Evolutionary conservation across 2,329 filamentous ascomycete genomes (phyloP).

Genomic region (Aspergillus oerlinghausenensis): DNA sequence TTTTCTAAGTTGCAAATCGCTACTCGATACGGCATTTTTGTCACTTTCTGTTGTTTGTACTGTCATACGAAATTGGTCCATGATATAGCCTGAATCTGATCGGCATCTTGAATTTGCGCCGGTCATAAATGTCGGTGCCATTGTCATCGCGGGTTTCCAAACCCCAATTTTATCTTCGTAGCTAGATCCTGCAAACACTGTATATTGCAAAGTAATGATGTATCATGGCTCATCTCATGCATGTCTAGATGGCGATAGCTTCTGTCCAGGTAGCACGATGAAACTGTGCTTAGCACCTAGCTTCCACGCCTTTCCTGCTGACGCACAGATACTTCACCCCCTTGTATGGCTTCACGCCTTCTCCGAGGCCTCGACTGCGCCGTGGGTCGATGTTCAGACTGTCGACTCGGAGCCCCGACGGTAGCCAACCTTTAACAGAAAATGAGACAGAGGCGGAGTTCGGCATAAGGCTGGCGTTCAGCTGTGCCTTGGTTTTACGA

Average conservation of each 20-base stretch:
- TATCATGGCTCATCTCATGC: conserved; percentile 8
- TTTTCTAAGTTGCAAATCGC: neutral
- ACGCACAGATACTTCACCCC: conserved; percentile 94
- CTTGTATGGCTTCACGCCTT: conserved; percentile 91
- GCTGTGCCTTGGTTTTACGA: conserved; percentile 46
- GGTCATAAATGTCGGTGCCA: neutral
- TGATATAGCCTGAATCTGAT: neutral
- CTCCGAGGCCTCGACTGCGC: conserved; percentile 78
- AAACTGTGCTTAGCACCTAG: conserved; percentile 25
- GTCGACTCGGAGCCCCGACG: conserved; percentile 61
- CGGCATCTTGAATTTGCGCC: neutral
- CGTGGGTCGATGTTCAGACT: conserved; percentile 62
- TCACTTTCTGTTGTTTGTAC: neutral
- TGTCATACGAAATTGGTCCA: neutral
- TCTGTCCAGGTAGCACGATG: neutral
- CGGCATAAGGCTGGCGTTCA: conserved; percentile 75
- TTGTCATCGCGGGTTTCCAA: neutral
- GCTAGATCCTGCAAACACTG: neutral
- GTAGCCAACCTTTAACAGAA: conserved; percentile 59
- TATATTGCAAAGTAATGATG: neutral
- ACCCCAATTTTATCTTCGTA: neutral
- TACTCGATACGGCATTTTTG: neutral
- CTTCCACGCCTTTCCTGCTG: conserved; percentile 52
- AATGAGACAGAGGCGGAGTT: conserved; percentile 68
- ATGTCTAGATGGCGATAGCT: conserved; percentile 1